Percentiles rank a stretch among this genome's conserved stretches.
Evolutionary conservation across 257 asterid species (phyloP).

Genomic region (Cordia subcordata): DNA sequence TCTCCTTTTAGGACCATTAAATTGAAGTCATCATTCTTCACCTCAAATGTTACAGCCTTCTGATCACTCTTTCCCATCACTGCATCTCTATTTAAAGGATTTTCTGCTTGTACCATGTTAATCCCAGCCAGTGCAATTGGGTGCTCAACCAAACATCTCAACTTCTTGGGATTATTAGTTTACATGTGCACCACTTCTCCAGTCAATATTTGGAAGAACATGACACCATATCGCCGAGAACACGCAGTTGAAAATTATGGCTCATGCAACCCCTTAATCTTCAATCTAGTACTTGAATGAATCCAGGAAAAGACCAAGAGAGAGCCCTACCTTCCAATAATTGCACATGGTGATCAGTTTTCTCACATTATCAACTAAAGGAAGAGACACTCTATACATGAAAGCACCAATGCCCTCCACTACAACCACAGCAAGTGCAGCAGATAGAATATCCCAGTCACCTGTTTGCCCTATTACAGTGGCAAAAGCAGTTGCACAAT

Average conservation of each 20-base stretch:
- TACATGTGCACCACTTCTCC: no score
- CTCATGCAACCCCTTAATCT: background rate
- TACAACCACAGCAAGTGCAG: slow-evolving; percentile 81
- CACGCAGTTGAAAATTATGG: background rate
- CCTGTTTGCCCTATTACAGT: slow-evolving; percentile 97
- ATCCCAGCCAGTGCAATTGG: background rate
- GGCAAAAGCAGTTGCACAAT: slow-evolving; percentile 89
- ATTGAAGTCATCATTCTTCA: no score
- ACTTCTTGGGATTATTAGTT: no score
- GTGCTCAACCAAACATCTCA: background rate
- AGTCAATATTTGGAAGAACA: no score
- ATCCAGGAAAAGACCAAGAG: slow-evolving; percentile 90
- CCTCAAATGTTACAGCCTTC: no score
- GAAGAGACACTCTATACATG: slow-evolving; percentile 62
- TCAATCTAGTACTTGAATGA: slow-evolving; percentile 60
- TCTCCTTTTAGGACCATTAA: no score
- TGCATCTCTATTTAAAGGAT: no score
- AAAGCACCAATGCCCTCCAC: slow-evolving; percentile 96
- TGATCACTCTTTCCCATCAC: no score
- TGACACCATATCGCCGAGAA: no score
- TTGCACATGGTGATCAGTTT: slow-evolving; percentile 53
- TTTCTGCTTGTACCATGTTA: no score
- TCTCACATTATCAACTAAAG: slow-evolving; percentile 41
- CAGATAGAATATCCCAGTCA: slow-evolving; percentile 95
- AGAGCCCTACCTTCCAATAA: slow-evolving; percentile 87